Percentiles rank a stretch among this genome's conserved stretches.
Evolutionary conservation across 768 basidiomycete genomes (phyloP).

Genomic region (Punctularia strigosozonata): DNA sequence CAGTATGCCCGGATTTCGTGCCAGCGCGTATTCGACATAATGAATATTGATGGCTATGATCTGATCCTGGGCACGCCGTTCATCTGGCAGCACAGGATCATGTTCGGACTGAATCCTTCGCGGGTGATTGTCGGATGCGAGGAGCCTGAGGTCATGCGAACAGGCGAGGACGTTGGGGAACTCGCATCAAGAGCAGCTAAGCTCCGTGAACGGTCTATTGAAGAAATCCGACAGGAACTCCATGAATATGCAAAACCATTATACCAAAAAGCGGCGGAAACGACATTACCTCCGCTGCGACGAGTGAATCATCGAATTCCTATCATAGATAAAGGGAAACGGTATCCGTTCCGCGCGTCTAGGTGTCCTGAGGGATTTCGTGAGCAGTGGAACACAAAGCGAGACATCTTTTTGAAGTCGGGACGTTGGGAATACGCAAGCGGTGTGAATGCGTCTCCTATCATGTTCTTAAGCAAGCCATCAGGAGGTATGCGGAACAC

Average conservation of each 20-base stretch:
- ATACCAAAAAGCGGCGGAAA: slow-evolving; percentile 8
- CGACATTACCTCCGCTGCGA: slow-evolving; percentile 16
- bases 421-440: slow-evolving; percentile 11
- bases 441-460: slow-evolving; percentile 11
- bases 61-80: slow-evolving; percentile 21
- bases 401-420: slow-evolving; percentile 10
- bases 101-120: slow-evolving; percentile 3
- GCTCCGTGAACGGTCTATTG: slow-evolving; percentile 2
- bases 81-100: slow-evolving; percentile 12
- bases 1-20: no score
- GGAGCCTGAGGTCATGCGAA: no score
- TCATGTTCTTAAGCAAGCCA: slow-evolving; percentile 7
- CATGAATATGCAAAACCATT: slow-evolving; percentile 7
- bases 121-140: slow-evolving; percentile 8
- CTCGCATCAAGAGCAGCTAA: slow-evolving; percentile 3
- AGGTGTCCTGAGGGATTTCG: slow-evolving; percentile 12
- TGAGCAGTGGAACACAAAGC: slow-evolving; percentile 10
- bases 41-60: slow-evolving; percentile 17
- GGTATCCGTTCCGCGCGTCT: slow-evolving; percentile 22
- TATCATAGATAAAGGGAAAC: slow-evolving; percentile 17
- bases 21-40: slow-evolving; percentile 13
- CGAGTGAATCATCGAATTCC: slow-evolving; percentile 26
- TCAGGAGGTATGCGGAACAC: slow-evolving; percentile 2
- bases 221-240: slow-evolving; percentile 7
- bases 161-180: no score